Evolutionary conservation across 305 asterid genomes (phyloP).

Genomic region (Plantago coronopus): DNA sequence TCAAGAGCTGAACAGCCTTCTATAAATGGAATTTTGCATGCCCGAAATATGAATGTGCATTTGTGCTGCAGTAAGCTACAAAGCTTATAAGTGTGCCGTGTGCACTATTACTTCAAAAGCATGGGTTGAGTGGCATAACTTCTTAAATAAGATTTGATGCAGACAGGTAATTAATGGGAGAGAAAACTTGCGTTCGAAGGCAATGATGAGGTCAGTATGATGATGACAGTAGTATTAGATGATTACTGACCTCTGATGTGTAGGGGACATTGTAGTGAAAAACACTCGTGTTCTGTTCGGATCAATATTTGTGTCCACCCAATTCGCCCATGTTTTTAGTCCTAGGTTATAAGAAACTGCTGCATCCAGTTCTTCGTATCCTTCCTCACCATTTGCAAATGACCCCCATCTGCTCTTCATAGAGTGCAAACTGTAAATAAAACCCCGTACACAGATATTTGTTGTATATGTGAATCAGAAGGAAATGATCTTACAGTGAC

Average conservation of each 20-base stretch:
- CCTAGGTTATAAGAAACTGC: slow-evolving; percentile 63
- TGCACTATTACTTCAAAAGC: neutral
- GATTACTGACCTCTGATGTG: slow-evolving; percentile 55
- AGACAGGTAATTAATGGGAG: neutral
- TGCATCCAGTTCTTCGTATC: slow-evolving; percentile 64
- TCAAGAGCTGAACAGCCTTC: too few relatives aligned
- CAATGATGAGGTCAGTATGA: too few relatives aligned
- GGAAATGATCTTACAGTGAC: slow-evolving; percentile 39
- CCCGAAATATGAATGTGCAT: too few relatives aligned
- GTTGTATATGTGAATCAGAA: too few relatives aligned
- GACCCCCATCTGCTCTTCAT: slow-evolving; percentile 66
- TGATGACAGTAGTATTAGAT: neutral
- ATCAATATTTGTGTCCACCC: slow-evolving; percentile 78
- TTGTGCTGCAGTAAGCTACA: too few relatives aligned
- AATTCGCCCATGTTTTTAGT: slow-evolving; percentile 84
- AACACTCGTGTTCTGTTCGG: slow-evolving; percentile 68
- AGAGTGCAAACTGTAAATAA: neutral
- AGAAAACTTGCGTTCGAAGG: neutral
- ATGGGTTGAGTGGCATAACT: neutral
- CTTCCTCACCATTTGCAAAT: slow-evolving; percentile 72
- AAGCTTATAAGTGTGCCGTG: too few relatives aligned
- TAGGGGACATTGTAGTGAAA: slow-evolving; percentile 85
- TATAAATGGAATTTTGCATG: too few relatives aligned
- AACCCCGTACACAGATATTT: neutral
- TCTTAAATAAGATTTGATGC: too few relatives aligned